Percentiles rank a stretch among this genome's conserved stretches.
Evolutionary conservation across 768 basidiomycete species (phyloP).

Genomic region (Cystobasidium tubakii): DNA sequence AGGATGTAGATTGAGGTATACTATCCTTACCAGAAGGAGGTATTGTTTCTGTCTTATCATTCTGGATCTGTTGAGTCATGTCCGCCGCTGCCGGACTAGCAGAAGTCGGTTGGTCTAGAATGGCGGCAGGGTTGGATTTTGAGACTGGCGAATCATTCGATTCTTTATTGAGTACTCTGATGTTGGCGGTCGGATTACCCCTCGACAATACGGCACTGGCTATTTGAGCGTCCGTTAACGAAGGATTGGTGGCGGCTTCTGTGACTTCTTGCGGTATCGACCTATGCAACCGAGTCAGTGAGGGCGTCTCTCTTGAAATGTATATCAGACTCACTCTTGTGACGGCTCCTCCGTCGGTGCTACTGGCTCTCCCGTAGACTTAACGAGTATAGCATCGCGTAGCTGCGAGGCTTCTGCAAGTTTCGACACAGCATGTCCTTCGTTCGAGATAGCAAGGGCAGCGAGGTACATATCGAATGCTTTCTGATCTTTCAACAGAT

Average conservation of each 20-base stretch:
- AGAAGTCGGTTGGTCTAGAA: conserved; percentile 1
- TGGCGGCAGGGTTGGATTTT: background rate
- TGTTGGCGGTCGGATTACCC: conserved; percentile 19
- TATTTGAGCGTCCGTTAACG: conserved; percentile 35
- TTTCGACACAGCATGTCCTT: conserved; percentile 28
- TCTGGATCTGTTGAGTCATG: conserved; percentile 31
- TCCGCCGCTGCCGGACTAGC: conserved; percentile 27
- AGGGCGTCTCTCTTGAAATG: background rate
- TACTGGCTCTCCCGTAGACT: conserved; percentile 11
- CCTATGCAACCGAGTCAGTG: background rate
- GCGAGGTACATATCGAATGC: conserved; percentile 35
- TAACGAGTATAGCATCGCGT: conserved; percentile 26
- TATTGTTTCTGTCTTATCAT: background rate
- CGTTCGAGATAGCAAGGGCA: conserved; percentile 27
- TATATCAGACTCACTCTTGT: conserved; percentile 6
- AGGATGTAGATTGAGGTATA: background rate
- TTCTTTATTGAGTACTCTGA: conserved; percentile 15
- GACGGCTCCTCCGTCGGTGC: background rate
- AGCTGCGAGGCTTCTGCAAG: conserved; percentile 26
- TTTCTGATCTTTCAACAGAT: conserved; percentile 25
- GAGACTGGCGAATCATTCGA: background rate
- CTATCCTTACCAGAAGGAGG: background rate
- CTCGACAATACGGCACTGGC: conserved; percentile 33
- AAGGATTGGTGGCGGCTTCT: conserved; percentile 11
- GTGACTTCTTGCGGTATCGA: background rate